A percentile compares a stretch with the other conserved stretches of the same genome.
phyloP scores from a whole-genome alignment of 257 asterid genomes.

The Solanum lignicaule region DNA sequence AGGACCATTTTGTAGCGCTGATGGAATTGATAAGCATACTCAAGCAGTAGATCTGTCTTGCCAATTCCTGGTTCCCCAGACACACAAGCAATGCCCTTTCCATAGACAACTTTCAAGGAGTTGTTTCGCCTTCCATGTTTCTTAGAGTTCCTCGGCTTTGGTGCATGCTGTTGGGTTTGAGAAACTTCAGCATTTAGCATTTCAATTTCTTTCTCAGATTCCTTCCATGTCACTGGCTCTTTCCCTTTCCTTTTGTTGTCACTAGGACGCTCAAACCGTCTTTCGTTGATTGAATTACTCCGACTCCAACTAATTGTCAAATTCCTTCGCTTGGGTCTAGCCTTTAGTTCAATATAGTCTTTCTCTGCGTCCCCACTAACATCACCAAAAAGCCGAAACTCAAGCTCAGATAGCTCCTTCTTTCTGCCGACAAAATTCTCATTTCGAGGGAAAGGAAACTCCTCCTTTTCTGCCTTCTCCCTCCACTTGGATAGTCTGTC shows the following conservation, averaged over 20 bases:
- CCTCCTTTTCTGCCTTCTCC: constrained; percentile 71
- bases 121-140: constrained; percentile 49
- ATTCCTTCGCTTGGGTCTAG: constrained; percentile 57
- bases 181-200: constrained; percentile 46
- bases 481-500: constrained; percentile 73
- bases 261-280: constrained; percentile 23
- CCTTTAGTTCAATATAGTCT: constrained; percentile 71
- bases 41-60: constrained; percentile 72
- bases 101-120: constrained; percentile 48
- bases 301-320: constrained; percentile 70
- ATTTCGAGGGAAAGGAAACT: constrained; percentile 66
- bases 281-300: constrained; percentile 54
- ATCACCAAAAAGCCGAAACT: constrained; percentile 78
- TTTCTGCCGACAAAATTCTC: constrained; percentile 81
- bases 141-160: constrained; percentile 21
- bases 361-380: constrained; percentile 56
- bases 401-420: constrained; percentile 67
- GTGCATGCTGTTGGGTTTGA: constrained; percentile 17
- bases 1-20: constrained; percentile 78
- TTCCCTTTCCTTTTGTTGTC: constrained; percentile 52
- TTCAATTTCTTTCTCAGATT: constrained; percentile 75
- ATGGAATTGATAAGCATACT: constrained; percentile 63
- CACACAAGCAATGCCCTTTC: constrained; percentile 79
- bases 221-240: constrained; percentile 73
- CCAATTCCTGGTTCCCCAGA: constrained; percentile 85